These are phyloP conservation scores for Porpolomopsis calyptriformis DNA, from an alignment of 768 basidiomycete species.

Conservation along the genomic window DNA sequence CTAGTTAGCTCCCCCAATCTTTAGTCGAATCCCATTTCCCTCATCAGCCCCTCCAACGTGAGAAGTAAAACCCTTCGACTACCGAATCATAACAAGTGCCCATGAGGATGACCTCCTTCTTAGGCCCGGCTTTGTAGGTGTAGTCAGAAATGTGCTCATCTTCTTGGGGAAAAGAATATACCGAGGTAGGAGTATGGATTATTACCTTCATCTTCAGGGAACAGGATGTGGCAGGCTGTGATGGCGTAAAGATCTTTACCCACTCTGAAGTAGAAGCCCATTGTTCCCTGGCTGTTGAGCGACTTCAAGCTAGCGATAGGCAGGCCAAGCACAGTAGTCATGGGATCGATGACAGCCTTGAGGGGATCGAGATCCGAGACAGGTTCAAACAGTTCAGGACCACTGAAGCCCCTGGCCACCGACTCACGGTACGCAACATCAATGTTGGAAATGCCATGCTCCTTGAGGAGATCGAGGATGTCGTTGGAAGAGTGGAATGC, in stretches of 20 bases:
- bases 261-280: conserved; percentile 26
- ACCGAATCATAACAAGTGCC: no score
- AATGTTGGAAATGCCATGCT: conserved; percentile 2
- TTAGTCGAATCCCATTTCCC: no score
- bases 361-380: conserved; percentile 19
- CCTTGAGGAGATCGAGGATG: conserved; percentile 4
- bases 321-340: conserved; percentile 28
- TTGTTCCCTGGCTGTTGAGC: conserved; percentile 23
- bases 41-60: no score
- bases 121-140: conserved; percentile 18
- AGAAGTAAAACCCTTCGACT: no score
- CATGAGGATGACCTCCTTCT: conserved; percentile 11
- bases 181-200: conserved; percentile 18
- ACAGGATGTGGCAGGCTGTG: conserved; percentile 26
- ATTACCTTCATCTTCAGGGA: conserved; percentile 19
- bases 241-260: conserved; percentile 23
- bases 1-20: no score
- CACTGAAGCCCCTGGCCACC: conserved; percentile 2
- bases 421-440: conserved; percentile 4
- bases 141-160: conserved; percentile 21
- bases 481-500: conserved; percentile 18
- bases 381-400: conserved; percentile 2
- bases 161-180: conserved; percentile 22
- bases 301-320: conserved; percentile 25
- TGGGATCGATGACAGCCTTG: conserved; percentile 23